Evolutionary conservation across 1,284 basidiomycete species (phyloP).

Genomic region (Puccinia polysora): DNA sequence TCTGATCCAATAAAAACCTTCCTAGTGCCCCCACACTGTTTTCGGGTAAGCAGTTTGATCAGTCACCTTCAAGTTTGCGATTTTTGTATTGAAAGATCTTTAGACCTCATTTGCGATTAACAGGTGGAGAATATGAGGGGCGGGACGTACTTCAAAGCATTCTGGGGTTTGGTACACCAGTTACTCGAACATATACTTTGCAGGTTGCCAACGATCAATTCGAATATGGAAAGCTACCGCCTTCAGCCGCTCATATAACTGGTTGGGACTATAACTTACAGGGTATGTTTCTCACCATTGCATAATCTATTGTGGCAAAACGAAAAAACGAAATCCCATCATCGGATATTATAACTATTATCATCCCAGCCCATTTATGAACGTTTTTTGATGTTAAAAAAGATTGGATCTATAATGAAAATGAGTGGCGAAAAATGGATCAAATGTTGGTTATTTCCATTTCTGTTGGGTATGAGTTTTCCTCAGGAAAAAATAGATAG

Average conservation of each 20-base stretch:
- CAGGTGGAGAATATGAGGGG: too few species aligned
- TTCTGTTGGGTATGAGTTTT: too few species aligned
- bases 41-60: too few species aligned
- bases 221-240: too few species aligned
- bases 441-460: background rate
- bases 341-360: background rate
- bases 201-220: background rate
- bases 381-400: background rate
- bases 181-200: conserved; percentile 5
- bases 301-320: too few species aligned
- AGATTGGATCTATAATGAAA: conserved; percentile 5
- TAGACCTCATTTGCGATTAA: too few species aligned
- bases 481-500: too few species aligned
- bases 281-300: too few species aligned
- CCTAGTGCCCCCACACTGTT: too few species aligned
- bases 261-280: conserved; percentile 4
- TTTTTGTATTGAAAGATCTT: too few species aligned
- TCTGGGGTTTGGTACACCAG: conserved; percentile 4
- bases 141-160: background rate
- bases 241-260: conserved; percentile 6
- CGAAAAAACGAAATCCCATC: background rate
- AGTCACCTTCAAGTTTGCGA: too few species aligned
- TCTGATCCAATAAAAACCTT: too few species aligned
- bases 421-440: background rate
- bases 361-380: background rate